A percentile compares a stretch with the other conserved stretches of the same genome.
Conservation (phyloP, 129 eudicot genomes). For the Scalesia atractyloides region DNA sequence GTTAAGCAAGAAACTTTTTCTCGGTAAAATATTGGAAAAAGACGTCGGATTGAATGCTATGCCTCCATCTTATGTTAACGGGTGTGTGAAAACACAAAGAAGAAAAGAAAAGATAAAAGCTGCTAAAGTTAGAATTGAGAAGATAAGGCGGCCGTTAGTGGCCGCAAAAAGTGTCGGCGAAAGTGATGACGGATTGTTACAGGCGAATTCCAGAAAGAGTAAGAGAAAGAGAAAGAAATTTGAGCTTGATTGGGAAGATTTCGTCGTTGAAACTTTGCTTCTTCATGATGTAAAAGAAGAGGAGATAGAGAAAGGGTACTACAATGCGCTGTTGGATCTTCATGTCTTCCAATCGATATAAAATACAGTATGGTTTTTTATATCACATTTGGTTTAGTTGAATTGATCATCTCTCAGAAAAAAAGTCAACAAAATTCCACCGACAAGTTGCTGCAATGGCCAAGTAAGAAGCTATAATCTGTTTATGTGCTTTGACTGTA, state of each 20-base stretch:
- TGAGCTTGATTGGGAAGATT: conserved; percentile 74
- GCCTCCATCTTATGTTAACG: conserved; percentile 66
- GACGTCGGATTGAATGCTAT: conserved; percentile 62
- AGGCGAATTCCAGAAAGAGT: not conserved
- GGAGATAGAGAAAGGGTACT: conserved; percentile 74
- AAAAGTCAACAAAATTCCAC: not conserved
- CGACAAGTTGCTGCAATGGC: not conserved
- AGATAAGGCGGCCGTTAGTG: conserved; percentile 44
- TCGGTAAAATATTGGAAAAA: conserved; percentile 55
- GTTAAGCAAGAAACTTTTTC: conserved; percentile 57
- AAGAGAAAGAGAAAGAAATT: conserved; percentile 26
- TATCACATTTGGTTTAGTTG: not conserved
- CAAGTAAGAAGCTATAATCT: conserved; percentile 9
- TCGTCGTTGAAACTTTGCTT: conserved; percentile 73
- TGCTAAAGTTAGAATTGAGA: conserved; percentile 62
- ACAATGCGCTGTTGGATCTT: conserved; percentile 61
- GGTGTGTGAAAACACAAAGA: conserved; percentile 30
- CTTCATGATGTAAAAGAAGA: conserved; percentile 70
- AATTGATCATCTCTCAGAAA: not conserved
- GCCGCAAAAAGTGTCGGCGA: not conserved
- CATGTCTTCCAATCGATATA: conserved; percentile 47
- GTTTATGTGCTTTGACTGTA: not conserved
- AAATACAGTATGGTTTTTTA: not conserved
- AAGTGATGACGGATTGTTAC: not conserved
- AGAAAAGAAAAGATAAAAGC: conserved; percentile 59